Evolutionary conservation across 2,329 filamentous ascomycete genomes (phyloP).

Genomic region (Aureobasidium sp.): DNA sequence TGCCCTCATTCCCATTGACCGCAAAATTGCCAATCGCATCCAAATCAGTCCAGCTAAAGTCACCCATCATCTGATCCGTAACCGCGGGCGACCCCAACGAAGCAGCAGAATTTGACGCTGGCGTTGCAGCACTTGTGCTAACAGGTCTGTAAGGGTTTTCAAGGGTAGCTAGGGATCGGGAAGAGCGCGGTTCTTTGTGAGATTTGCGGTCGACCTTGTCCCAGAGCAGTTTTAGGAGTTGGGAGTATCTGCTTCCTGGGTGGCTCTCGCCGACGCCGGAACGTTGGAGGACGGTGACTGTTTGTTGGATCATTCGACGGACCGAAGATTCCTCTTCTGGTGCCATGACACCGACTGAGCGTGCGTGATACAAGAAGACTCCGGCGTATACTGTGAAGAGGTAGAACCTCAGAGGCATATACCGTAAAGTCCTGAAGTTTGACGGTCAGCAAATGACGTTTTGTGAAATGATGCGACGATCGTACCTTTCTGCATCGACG

Average conservation of each 20-base stretch:
- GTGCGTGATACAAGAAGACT: conserved; percentile 44
- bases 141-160: conserved; percentile 36
- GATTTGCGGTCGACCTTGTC: conserved; percentile 38
- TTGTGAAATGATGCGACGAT: too few relatives aligned
- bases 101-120: conserved; percentile 22
- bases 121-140: conserved; percentile 30
- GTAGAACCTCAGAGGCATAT: conserved; percentile 44
- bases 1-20: conserved; percentile 34
- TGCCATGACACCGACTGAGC: conserved; percentile 42
- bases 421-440: conserved; percentile 32
- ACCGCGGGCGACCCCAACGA: conserved; percentile 31
- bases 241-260: conserved; percentile 41
- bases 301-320: conserved; percentile 42
- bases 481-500: conserved; percentile 40
- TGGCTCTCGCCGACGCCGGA: conserved; percentile 41
- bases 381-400: conserved; percentile 44
- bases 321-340: conserved; percentile 42
- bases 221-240: conserved; percentile 42
- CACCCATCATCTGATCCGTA: conserved; percentile 43
- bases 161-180: conserved; percentile 21
- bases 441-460: background rate
- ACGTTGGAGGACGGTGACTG: conserved; percentile 37
- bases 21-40: conserved; percentile 43
- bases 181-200: conserved; percentile 18
- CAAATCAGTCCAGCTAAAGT: conserved; percentile 45